Percentiles rank a stretch among this genome's conserved stretches.
These are phyloP conservation scores for Aspergillus sp. DNA, from an alignment of 2,329 filamentous ascomycete genomes.

Conservation along the genomic window DNA sequence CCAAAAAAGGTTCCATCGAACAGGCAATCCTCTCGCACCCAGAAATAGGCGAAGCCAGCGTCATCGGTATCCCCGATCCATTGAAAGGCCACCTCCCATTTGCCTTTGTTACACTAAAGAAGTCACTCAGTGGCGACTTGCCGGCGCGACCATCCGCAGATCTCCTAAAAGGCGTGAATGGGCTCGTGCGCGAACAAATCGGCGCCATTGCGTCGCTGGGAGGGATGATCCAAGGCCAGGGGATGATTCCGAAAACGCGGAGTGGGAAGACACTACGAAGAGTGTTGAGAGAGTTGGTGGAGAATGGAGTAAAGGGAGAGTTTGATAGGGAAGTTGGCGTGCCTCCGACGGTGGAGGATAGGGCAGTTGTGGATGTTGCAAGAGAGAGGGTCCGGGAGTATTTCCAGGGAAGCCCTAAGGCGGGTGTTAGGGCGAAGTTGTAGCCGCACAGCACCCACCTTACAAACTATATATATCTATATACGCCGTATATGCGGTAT, in stretches of 20 bases:
- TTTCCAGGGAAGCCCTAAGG: slow-evolving; percentile 50
- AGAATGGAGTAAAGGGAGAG: slow-evolving; percentile 74
- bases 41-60: slow-evolving; percentile 76
- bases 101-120: slow-evolving; percentile 70
- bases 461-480: background rate
- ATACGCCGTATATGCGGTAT: background rate
- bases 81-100: slow-evolving; percentile 92
- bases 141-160: slow-evolving; percentile 40
- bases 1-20: slow-evolving; percentile 73
- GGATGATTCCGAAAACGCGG: slow-evolving; percentile 88
- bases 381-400: slow-evolving; percentile 71
- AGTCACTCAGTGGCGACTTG: slow-evolving; percentile 42
- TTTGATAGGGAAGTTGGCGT: slow-evolving; percentile 71
- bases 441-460: slow-evolving; percentile 22
- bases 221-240: slow-evolving; percentile 78
- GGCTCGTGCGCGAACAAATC: slow-evolving; percentile 73
- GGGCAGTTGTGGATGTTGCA: slow-evolving; percentile 70
- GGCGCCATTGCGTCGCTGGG: slow-evolving; percentile 83
- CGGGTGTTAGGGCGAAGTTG: slow-evolving; percentile 42
- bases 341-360: slow-evolving; percentile 84
- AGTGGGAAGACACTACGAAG: slow-evolving; percentile 88
- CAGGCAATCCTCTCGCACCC: slow-evolving; percentile 84
- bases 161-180: slow-evolving; percentile 47
- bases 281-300: slow-evolving; percentile 78
- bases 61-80: slow-evolving; percentile 80